Conservation (phyloP, 495 filamentous ascomycete species). For the Xylaria palmicola region DNA sequence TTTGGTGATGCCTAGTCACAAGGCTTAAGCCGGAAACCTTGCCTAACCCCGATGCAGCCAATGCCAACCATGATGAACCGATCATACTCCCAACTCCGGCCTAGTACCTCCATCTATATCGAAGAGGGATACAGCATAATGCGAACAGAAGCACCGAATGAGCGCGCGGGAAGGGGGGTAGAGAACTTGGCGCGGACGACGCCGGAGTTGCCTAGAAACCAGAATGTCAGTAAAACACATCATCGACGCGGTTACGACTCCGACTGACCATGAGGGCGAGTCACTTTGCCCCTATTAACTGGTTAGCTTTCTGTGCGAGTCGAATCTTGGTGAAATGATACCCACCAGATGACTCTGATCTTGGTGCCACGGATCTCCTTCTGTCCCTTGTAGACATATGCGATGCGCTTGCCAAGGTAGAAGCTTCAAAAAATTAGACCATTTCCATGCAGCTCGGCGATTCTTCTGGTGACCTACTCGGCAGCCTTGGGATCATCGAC, state of each 20-base stretch:
- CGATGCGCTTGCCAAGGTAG: constrained; percentile 94
- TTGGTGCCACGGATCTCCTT: constrained; percentile 92
- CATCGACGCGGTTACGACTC: background rate
- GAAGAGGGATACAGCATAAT: constrained; percentile 98
- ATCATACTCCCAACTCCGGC: constrained; percentile 55
- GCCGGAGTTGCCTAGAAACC: constrained; percentile 78
- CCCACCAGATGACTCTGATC: constrained; percentile 90
- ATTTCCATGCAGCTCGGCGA: background rate
- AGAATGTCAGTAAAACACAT: constrained; percentile 17
- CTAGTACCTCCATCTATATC: constrained; percentile 50
- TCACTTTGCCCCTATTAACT: constrained; percentile 71
- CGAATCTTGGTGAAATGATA: background rate
- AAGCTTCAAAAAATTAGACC: constrained; percentile 54
- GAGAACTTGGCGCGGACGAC: constrained; percentile 95
- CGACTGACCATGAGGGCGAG: constrained; percentile 80
- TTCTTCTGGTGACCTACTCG: constrained; percentile 55
- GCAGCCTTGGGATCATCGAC: constrained; percentile 85
- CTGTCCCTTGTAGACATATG: constrained; percentile 93
- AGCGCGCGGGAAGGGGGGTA: constrained; percentile 88
- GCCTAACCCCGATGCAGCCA: constrained; percentile 55
- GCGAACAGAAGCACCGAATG: constrained; percentile 94
- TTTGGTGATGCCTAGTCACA: constrained; percentile 37
- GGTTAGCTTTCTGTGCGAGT: constrained; percentile 5
- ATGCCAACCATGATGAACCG: constrained; percentile 46
- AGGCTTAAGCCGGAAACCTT: constrained; percentile 47